Evolutionary conservation across 371 early-diverging fungal genomes (phyloP).

Genomic region (Nematocida minor): DNA sequence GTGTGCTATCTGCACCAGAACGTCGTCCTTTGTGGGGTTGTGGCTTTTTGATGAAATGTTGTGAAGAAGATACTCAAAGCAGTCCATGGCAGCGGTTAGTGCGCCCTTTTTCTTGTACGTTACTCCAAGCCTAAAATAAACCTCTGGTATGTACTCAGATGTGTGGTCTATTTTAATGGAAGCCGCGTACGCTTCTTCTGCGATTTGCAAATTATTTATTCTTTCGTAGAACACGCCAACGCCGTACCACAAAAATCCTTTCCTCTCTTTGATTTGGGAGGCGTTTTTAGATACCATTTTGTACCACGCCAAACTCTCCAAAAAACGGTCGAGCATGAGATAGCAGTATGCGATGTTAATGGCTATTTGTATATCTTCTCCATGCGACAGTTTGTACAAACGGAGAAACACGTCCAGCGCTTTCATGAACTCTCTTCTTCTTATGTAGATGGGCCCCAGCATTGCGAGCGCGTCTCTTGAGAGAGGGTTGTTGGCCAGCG

Average conservation of each 20-base stretch:
- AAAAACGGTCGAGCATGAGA: conserved; percentile 16
- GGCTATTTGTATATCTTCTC: not conserved
- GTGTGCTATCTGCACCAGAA: conserved; percentile 29
- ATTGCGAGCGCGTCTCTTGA: conserved; percentile 11
- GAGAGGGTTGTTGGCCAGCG: conserved; percentile 23
- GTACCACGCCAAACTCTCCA: conserved; percentile 31
- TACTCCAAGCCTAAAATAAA: conserved; percentile 32
- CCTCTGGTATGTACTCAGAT: conserved; percentile 12
- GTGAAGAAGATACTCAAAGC: conserved; percentile 31
- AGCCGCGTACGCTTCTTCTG: conserved; percentile 38
- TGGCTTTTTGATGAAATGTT: not conserved
- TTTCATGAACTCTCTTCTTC: not conserved
- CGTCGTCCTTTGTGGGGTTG: conserved; percentile 25
- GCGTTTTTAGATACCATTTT: conserved; percentile 9
- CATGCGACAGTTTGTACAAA: conserved; percentile 8
- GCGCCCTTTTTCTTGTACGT: conserved; percentile 39
- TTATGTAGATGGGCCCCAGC: conserved; percentile 29
- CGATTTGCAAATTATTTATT: conserved; percentile 29
- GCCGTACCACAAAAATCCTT: conserved; percentile 37
- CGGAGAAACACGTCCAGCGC: conserved; percentile 36
- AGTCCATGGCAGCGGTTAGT: conserved; percentile 28
- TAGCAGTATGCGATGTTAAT: conserved; percentile 35
- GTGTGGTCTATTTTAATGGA: conserved; percentile 30
- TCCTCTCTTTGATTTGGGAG: conserved; percentile 14
- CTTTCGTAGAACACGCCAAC: conserved; percentile 29